Conservation (phyloP, 441 rosid genomes). For the Eruca vesicaria region DNA sequence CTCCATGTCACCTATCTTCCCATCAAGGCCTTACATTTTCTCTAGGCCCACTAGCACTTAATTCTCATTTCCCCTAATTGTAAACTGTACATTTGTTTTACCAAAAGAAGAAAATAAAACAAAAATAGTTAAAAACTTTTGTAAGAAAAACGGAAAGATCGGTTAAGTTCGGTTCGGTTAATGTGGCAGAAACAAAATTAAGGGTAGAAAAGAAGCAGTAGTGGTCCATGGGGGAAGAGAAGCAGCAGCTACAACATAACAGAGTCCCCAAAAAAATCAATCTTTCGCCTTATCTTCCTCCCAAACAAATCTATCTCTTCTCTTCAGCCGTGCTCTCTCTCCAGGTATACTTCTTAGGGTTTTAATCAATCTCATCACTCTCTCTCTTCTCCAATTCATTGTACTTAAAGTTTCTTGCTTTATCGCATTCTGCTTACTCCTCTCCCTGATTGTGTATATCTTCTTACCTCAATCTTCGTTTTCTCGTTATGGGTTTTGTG, state of each 20-base stretch:
- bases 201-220: conserved; percentile 16
- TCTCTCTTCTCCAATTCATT: conserved; percentile 21
- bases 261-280: conserved; percentile 6
- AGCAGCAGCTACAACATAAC: conserved; percentile 22
- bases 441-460: neutral
- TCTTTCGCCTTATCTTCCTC: conserved; percentile 22
- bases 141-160: neutral
- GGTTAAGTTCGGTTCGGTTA: conserved; percentile 5
- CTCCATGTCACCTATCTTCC: conserved; percentile 55
- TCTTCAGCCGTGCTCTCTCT: conserved; percentile 12
- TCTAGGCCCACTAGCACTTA: conserved; percentile 8
- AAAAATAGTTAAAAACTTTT: neutral
- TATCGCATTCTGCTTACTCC: conserved; percentile 15
- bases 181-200: neutral
- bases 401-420: conserved; percentile 8
- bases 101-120: neutral
- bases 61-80: neutral
- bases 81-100: neutral
- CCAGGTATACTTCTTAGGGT: conserved; percentile 36
- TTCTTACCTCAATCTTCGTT: conserved; percentile 6
- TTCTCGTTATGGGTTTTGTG: neutral
- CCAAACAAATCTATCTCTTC: neutral
- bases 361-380: conserved; percentile 15
- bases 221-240: conserved; percentile 18
- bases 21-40: conserved; percentile 79